These are phyloP conservation scores for Coniella vitis DNA, from an alignment of 2,329 filamentous ascomycete genomes.

Conservation along the genomic window DNA sequence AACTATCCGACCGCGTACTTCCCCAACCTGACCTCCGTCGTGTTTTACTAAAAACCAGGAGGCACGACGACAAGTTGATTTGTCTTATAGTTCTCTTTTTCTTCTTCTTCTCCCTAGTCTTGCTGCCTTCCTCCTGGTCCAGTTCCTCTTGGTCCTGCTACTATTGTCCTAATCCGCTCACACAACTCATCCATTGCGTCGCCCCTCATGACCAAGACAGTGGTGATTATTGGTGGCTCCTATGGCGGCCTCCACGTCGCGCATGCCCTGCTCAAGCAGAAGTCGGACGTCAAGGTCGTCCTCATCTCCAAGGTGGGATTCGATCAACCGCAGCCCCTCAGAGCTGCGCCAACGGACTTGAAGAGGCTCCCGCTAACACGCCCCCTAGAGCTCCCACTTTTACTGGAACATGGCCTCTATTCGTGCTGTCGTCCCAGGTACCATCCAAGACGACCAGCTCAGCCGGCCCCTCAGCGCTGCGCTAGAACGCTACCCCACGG, in stretches of 20 bases:
- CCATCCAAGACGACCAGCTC: slow-evolving; percentile 42
- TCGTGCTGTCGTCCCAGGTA: slow-evolving; percentile 46
- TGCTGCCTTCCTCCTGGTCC: too few species aligned
- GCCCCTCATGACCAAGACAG: slow-evolving; percentile 39
- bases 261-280: slow-evolving; percentile 49
- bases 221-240: slow-evolving; percentile 49
- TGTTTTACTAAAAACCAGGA: too few species aligned
- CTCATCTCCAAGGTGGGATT: slow-evolving; percentile 46
- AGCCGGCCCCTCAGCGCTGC: slow-evolving; percentile 42
- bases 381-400: slow-evolving; percentile 45
- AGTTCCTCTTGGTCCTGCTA: not conserved
- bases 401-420: slow-evolving; percentile 53
- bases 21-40: too few species aligned
- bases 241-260: slow-evolving; percentile 46
- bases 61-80: not conserved
- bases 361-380: not conserved
- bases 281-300: slow-evolving; percentile 44
- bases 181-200: not conserved
- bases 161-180: too few species aligned
- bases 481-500: slow-evolving; percentile 42
- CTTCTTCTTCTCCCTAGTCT: not conserved
- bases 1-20: too few species aligned
- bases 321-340: too few species aligned
- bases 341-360: not conserved
- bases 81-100: not conserved